These are phyloP conservation scores for Phytophthora kernoviae DNA, from an alignment of 352 stramenopile genomes.

Conservation along the genomic window DNA sequence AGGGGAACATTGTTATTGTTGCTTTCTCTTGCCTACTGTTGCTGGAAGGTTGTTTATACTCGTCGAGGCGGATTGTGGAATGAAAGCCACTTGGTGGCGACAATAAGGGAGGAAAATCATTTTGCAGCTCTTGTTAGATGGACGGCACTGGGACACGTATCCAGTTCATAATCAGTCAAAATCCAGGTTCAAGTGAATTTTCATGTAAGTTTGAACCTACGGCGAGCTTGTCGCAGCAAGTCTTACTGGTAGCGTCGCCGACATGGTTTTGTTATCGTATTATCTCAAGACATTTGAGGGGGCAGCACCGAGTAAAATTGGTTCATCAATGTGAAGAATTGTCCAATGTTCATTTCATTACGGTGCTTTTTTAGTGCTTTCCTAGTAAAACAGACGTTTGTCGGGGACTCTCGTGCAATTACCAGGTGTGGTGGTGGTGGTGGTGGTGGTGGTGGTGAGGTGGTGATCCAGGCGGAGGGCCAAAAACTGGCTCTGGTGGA, in stretches of 20 bases:
- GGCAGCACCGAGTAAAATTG: too few species aligned
- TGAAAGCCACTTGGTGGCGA: not conserved
- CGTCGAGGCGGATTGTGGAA: constrained; percentile 6
- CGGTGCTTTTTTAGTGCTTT: too few species aligned
- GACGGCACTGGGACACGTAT: not conserved
- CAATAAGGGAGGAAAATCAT: not conserved
- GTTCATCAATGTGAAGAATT: too few species aligned
- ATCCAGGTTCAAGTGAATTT: too few species aligned
- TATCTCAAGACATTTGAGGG: too few species aligned
- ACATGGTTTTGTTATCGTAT: too few species aligned
- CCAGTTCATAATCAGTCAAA: not conserved
- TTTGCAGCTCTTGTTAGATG: not conserved
- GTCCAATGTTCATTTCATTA: too few species aligned
- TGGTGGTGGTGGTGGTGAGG: constrained; percentile 21
- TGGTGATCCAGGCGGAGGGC: constrained; percentile 13
- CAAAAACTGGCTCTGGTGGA: constrained; percentile 4
- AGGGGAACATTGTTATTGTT: constrained; percentile 1
- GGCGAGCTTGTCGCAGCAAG: too few species aligned
- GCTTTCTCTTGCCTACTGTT: not conserved
- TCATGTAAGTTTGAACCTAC: not conserved
- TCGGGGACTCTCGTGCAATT: not conserved
- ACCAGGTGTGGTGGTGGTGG: constrained; percentile 19
- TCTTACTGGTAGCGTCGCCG: too few species aligned
- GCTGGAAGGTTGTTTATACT: constrained; percentile 1
- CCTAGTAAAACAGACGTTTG: not conserved